Evolutionary conservation across 176 grass and related monocot genomes (phyloP).

Genomic region (Carex kokanica): DNA sequence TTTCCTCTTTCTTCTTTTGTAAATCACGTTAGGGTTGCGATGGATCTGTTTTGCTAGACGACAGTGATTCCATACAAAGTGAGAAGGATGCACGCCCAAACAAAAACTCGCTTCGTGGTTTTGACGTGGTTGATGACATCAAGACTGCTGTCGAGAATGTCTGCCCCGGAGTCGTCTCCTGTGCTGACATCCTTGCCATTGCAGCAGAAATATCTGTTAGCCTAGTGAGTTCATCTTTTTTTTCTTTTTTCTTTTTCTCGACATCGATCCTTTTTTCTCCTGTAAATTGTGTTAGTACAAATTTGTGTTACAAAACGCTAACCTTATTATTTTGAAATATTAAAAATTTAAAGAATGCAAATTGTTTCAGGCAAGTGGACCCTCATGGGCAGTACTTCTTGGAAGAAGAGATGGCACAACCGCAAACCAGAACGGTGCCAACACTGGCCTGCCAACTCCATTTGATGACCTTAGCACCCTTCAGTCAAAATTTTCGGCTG

Average conservation of each 20-base stretch:
- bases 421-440: conserved; percentile 47
- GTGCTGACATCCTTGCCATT: conserved; percentile 79
- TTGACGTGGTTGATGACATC: conserved; percentile 58
- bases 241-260: neutral
- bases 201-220: conserved; percentile 69
- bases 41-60: conserved; percentile 73
- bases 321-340: too few species aligned
- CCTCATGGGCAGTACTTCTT: conserved; percentile 49
- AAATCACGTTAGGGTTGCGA: conserved; percentile 65
- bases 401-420: conserved; percentile 75
- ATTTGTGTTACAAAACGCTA: neutral
- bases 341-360: too few species aligned
- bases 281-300: neutral
- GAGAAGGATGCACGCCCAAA: conserved; percentile 76
- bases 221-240: conserved; percentile 35
- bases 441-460: conserved; percentile 48
- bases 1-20: neutral
- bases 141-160: conserved; percentile 59
- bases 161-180: conserved; percentile 79
- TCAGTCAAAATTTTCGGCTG: conserved; percentile 55
- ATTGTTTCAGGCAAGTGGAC: conserved; percentile 57
- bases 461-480: conserved; percentile 51
- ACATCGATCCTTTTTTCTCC: neutral
- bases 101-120: conserved; percentile 69
- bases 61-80: conserved; percentile 51